phyloP scores from a whole-genome alignment of 106 monocot species.

The Alisma plantagoaquatica region DNA sequence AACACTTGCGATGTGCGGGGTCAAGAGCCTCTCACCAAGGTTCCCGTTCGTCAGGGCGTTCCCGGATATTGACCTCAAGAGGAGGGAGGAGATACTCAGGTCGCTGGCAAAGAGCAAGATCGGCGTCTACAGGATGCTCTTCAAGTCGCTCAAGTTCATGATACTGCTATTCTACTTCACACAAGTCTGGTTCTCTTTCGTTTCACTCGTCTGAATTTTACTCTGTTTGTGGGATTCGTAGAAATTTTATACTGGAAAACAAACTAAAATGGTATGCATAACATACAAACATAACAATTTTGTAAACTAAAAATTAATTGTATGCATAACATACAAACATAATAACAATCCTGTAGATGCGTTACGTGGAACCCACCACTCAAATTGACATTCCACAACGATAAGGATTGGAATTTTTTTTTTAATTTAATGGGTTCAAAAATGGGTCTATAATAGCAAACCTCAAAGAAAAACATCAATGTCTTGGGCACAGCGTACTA shows the following conservation, averaged over 20 bases:
- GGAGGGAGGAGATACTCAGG: slow-evolving; percentile 10
- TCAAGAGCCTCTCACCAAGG: slow-evolving; percentile 1
- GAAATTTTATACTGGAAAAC: too few species aligned
- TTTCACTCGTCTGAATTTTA: neutral
- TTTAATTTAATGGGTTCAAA: too few species aligned
- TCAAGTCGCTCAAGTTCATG: slow-evolving; percentile 6
- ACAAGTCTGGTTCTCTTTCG: neutral
- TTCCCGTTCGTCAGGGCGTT: slow-evolving; percentile 15
- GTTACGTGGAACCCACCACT: too few species aligned
- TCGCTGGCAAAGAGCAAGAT: slow-evolving; percentile 5
- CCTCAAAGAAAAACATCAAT: too few species aligned
- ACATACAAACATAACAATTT: neutral
- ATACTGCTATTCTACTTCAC: slow-evolving; percentile 11
- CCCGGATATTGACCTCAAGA: neutral
- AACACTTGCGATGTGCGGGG: slow-evolving; percentile 10
- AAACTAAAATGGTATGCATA: too few species aligned
- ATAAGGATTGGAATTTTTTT: too few species aligned
- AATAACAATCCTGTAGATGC: too few species aligned
- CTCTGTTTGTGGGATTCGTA: neutral
- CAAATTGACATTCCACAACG: too few species aligned
- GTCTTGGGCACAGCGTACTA: too few species aligned
- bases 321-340: too few species aligned
- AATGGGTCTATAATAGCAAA: too few species aligned
- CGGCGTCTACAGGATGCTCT: slow-evolving; percentile 2
- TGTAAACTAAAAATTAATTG: neutral